Evolutionary conservation across 225 moss, liverwort and hornwort genomes (phyloP), one percentile per base, ranked within the genome.

Genomic region (Takakia lepidozioides): DNA sequence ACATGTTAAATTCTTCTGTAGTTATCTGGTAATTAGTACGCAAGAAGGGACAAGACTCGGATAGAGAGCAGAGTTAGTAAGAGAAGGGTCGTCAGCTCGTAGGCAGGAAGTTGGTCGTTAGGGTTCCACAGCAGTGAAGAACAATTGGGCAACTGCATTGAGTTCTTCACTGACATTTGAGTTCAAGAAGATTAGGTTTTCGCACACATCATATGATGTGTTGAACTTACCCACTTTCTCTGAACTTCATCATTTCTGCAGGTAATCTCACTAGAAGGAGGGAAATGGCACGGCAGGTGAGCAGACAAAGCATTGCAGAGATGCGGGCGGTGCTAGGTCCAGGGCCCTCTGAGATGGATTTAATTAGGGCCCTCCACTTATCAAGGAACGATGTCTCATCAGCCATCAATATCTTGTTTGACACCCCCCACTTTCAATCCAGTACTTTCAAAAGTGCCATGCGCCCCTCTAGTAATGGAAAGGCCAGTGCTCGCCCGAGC

Each of bases 301-400:
- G 76, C 46, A 73, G 82, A 25, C 71, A 70, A 35, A 84, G 72
- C 45, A 66, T 92, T 46, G 60, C 59, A 38, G 81, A 81, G 50
- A 79, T 92, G 75, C 76, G 91, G 61, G 76, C 67, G n/a, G 67
- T 92, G 21, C 75, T 92, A 9, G 91, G 91, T 5, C 14, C 74
- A 7, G 84, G 69, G 35, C 87, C 87, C 38, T 84, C 84, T 52
- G 91, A 92, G 19, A 92, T 84, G 86, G 87, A 92, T 42, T 59
- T 92, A 15, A 87, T 92, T 56, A 87, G 87, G 48, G 87, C 91
- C 16, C 79, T 92, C 10, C 81, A 87, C 55, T 76, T 87, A 55
- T 78, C 87, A 27, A 81, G 78, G 59, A 87, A 92, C 34, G 74
- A 92, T 44, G 74, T 92, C 16, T 63, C 81, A 23, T 68, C 82